These are phyloP conservation scores for Dalbergia oliveri DNA, from an alignment of 306 rosid genomes.

Conservation along the genomic window DNA sequence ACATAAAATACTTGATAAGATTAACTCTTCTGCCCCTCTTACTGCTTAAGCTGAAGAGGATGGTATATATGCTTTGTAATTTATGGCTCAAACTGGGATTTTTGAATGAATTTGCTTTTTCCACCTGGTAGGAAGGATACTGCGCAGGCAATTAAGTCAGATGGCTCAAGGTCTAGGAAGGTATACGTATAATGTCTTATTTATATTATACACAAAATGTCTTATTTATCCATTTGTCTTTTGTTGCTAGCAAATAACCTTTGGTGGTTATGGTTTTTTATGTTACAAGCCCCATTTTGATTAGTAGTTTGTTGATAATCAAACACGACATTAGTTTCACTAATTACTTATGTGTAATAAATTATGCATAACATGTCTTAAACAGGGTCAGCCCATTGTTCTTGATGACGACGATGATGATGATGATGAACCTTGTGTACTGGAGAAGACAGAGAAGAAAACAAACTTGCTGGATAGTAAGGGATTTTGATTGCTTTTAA, in stretches of 20 bases:
- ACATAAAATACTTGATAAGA: conserved; percentile 1
- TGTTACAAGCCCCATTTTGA: conserved; percentile 25
- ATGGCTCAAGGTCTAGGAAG: conserved; percentile 61
- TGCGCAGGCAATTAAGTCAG: conserved; percentile 48
- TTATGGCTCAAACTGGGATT: conserved; percentile 37
- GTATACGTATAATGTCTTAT: conserved; percentile 47
- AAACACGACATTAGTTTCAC: conserved; percentile 27
- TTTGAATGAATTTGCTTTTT: conserved; percentile 34
- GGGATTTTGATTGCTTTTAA: conserved; percentile 30
- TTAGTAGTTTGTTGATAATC: conserved; percentile 39
- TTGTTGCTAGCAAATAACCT: conserved; percentile 8
- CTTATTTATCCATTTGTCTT: conserved; percentile 27
- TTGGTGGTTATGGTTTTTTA: conserved; percentile 24
- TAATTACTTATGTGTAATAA: conserved; percentile 3
- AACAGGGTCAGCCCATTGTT: conserved; percentile 74
- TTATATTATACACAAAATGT: background rate
- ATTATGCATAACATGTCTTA: conserved; percentile 39
- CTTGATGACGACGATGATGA: conserved; percentile 82
- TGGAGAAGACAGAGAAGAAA: conserved; percentile 57
- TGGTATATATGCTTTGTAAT: conserved; percentile 32
- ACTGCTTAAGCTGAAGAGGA: conserved; percentile 14
- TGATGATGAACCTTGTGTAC: conserved; percentile 62
- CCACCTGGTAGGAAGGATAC: conserved; percentile 59
- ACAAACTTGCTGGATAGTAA: conserved; percentile 67
- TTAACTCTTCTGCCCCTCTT: conserved; percentile 27